Conservation (phyloP, 805 yeast genomes). For the Kregervanrija fluxuum region DNA sequence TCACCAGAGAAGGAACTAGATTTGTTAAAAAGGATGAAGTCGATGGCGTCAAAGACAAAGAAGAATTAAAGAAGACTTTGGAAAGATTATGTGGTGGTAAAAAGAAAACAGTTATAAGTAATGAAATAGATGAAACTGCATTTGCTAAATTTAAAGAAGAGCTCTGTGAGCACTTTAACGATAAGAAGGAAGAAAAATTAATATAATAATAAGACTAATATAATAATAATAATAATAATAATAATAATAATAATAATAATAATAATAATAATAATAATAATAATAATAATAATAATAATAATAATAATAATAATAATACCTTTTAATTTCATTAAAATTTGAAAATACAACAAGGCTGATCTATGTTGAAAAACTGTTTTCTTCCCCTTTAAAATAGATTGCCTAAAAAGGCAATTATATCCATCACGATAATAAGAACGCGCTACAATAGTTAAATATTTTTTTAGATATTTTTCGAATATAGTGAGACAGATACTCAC, state of each 20-base stretch:
- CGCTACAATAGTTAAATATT: no score
- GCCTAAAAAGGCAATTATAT: no score
- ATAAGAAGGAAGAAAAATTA: not conserved
- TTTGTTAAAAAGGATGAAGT: not conserved
- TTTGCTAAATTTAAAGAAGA: conserved; percentile 13
- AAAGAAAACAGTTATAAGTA: not conserved
- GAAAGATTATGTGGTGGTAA: conserved; percentile 2
- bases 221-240: not conserved
- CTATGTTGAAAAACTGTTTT: no score
- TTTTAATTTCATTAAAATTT: no score
- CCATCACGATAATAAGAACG: no score
- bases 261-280: not conserved
- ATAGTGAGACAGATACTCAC: no score
- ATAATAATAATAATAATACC: no score
- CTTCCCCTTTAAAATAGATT: no score
- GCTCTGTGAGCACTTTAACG: conserved; percentile 14
- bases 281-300: not conserved
- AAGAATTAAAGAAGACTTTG: conserved; percentile 5
- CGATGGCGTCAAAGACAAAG: conserved; percentile 2
- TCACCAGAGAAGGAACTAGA: not conserved
- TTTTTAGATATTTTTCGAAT: no score
- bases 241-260: not conserved
- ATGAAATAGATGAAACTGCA: conserved; percentile 3
- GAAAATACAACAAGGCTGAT: no score
- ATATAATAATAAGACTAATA: not conserved